Conservation (phyloP, 768 basidiomycete species). For the Trametes gibbosa region DNA sequence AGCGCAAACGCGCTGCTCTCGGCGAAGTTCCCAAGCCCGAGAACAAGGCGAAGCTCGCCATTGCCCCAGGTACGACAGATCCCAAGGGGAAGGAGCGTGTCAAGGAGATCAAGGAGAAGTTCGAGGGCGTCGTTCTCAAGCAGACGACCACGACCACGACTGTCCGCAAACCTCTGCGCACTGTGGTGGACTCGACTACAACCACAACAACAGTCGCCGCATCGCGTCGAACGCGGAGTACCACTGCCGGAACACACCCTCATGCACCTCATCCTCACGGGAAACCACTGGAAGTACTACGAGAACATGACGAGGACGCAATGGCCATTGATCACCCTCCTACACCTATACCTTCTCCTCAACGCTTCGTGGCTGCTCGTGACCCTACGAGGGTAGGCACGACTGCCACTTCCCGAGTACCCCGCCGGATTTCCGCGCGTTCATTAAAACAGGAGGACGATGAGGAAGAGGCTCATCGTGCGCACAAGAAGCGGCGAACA, state of each 20-base stretch:
- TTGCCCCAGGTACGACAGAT: slow-evolving; percentile 11
- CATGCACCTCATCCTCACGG: slow-evolving; percentile 19
- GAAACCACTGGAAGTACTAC: slow-evolving; percentile 29
- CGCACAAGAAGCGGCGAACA: slow-evolving; percentile 72
- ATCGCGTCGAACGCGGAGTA: slow-evolving; percentile 28
- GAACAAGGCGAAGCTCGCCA: slow-evolving; percentile 32
- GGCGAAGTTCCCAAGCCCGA: slow-evolving; percentile 64
- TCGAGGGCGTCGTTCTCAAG: slow-evolving; percentile 59
- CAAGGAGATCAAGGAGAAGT: slow-evolving; percentile 41
- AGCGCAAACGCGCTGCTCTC: slow-evolving; percentile 75
- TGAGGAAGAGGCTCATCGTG: slow-evolving; percentile 57
- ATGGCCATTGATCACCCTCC: slow-evolving; percentile 40
- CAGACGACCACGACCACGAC: slow-evolving; percentile 45
- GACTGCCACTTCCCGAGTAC: slow-evolving; percentile 13
- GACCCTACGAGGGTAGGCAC: slow-evolving; percentile 18
- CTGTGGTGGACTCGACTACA: slow-evolving; percentile 38
- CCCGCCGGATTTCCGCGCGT: slow-evolving; percentile 7
- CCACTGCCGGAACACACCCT: slow-evolving; percentile 28
- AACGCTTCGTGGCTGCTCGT: slow-evolving; percentile 28
- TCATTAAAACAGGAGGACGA: slow-evolving; percentile 39
- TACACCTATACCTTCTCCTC: slow-evolving; percentile 28
- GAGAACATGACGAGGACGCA: slow-evolving; percentile 49
- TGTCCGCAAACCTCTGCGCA: slow-evolving; percentile 53
- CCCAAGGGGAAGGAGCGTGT: slow-evolving; percentile 57
- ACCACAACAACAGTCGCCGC: slow-evolving; percentile 20